Percentiles rank a stretch among this genome's conserved stretches.
Evolutionary conservation across 257 asterid genomes (phyloP).

Genomic region (Fraxinus quadrangulata): DNA sequence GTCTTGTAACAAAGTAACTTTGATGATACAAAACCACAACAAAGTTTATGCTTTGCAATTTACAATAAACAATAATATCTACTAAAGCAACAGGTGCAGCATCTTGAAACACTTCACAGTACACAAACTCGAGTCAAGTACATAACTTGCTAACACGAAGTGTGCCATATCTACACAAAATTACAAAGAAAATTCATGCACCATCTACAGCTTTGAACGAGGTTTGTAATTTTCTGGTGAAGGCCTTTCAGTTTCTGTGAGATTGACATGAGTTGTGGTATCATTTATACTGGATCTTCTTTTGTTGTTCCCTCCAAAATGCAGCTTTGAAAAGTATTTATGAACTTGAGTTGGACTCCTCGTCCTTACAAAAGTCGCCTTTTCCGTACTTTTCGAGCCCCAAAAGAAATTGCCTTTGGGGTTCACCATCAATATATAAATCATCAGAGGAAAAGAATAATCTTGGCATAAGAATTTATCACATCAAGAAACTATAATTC

Average conservation of each 20-base stretch:
- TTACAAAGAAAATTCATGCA: background rate
- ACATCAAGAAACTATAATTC: background rate
- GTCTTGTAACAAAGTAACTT: background rate
- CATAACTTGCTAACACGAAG: background rate
- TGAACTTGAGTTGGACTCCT: slow-evolving; percentile 93
- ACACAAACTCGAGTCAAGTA: background rate
- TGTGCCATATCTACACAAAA: background rate
- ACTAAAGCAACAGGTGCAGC: slow-evolving; percentile 25
- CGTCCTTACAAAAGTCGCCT: slow-evolving; percentile 84
- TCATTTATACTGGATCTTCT: slow-evolving; percentile 89
- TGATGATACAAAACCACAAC: slow-evolving; percentile 12
- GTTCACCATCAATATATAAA: slow-evolving; percentile 19
- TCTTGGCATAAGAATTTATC: background rate
- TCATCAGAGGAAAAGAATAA: no score
- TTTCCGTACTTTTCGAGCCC: slow-evolving; percentile 88
- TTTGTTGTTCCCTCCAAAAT: slow-evolving; percentile 82
- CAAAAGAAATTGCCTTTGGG: slow-evolving; percentile 65
- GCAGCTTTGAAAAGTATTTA: slow-evolving; percentile 85
- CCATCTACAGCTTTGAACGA: background rate
- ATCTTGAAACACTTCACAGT: background rate
- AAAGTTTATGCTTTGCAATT: slow-evolving; percentile 23
- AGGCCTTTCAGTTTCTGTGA: background rate
- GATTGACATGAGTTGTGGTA: slow-evolving; percentile 60
- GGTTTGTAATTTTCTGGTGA: background rate
- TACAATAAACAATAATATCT: slow-evolving; percentile 20